phyloP scores from a whole-genome alignment of 371 early-diverging fungal species.

The Mortierella sp. region DNA sequence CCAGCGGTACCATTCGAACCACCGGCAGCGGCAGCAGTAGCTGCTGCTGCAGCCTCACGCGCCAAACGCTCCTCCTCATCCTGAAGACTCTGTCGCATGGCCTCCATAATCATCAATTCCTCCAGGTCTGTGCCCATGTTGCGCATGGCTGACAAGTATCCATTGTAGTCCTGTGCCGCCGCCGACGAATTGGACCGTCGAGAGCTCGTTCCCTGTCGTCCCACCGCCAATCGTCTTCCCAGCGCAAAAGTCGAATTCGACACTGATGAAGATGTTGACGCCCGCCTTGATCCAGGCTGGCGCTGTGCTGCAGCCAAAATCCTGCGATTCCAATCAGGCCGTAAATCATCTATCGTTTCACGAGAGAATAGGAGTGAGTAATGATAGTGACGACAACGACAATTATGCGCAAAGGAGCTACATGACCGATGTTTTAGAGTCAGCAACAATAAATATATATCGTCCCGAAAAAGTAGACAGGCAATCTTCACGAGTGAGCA shows the following conservation, averaged over 20 bases:
- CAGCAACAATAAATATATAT: neutral
- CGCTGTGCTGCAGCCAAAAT: conserved; percentile 51
- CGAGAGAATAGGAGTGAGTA: neutral
- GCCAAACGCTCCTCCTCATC: conserved; percentile 68
- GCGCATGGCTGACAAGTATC: conserved; percentile 73
- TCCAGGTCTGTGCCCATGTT: conserved; percentile 88
- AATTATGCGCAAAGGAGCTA: too few relatives aligned
- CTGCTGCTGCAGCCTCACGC: conserved; percentile 36
- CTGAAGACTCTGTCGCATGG: conserved; percentile 81
- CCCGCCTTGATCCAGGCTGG: conserved; percentile 61
- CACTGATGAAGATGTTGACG: conserved; percentile 58
- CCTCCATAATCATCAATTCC: conserved; percentile 94
- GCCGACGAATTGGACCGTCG: conserved; percentile 44
- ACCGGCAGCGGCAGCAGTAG: neutral
- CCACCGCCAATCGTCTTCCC: conserved; percentile 55
- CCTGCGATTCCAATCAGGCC: conserved; percentile 78
- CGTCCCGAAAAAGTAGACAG: neutral
- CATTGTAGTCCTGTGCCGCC: conserved; percentile 66
- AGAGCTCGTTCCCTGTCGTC: conserved; percentile 33
- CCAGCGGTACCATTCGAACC: neutral
- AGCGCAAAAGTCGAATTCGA: conserved; percentile 62
- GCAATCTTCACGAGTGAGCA: neutral
- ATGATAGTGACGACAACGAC: neutral
- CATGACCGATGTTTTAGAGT: neutral
- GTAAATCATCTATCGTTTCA: conserved; percentile 74